Evolutionary conservation across 129 eudicot genomes (phyloP).

Genomic region (Daucus carota): DH1_v3.0 NC_030388.2:25760501-25761000

Average conservation of each 20-base stretch:
- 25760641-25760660: conserved; percentile 94
- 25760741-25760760: conserved; percentile 93
- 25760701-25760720: conserved; percentile 96
- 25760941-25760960: not conserved
- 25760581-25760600: not conserved
- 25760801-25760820: conserved; percentile 92
- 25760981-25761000: not conserved
- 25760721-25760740: conserved; percentile 92
- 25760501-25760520: not conserved
- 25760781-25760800: conserved; percentile 86
- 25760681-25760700: conserved; percentile 93
- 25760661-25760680: conserved; percentile 99
- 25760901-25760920: conserved; percentile 86
- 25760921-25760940: conserved; percentile 20
- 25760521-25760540: not conserved
- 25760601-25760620: not conserved
- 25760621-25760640: not conserved
- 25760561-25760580: too few species aligned
- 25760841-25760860: conserved; percentile 98
- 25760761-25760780: conserved; percentile 97
- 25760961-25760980: not conserved
- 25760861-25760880: conserved; percentile 96
- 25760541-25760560: not conserved
- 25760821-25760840: conserved; percentile 97
- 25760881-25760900: conserved; percentile 74